Percentiles rank a stretch among this genome's conserved stretches.
phyloP scores from a whole-genome alignment of 192 early-diverging fungal genomes.

The Allomyces macrogynus region DNA sequence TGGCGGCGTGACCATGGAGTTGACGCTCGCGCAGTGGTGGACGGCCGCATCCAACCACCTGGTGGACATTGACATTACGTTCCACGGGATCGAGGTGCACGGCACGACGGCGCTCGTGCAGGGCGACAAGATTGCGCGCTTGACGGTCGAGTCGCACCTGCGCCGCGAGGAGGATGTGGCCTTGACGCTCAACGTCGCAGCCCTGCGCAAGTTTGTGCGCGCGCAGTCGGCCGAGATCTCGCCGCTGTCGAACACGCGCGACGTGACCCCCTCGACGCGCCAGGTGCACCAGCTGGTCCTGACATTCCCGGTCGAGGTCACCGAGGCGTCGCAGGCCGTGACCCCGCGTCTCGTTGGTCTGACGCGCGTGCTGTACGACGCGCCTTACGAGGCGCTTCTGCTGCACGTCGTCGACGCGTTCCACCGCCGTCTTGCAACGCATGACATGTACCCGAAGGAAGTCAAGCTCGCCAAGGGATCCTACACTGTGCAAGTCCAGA shows the following conservation, averaged over 20 bases:
- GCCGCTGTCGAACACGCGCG: conserved; percentile 47
- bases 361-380: conserved; percentile 9
- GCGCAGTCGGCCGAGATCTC: conserved; percentile 39
- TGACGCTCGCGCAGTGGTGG: conserved; percentile 80
- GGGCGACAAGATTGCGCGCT: conserved; percentile 37
- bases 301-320: conserved; percentile 42
- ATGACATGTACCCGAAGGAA: conserved; percentile 51
- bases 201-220: conserved; percentile 39
- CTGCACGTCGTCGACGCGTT: conserved; percentile 53
- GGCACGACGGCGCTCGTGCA: conserved; percentile 14
- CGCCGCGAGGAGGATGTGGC: conserved; percentile 48
- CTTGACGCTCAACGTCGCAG: conserved; percentile 28
- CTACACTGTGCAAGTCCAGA: conserved; percentile 61
- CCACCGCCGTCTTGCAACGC: conserved; percentile 43
- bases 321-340: conserved; percentile 29
- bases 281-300: conserved; percentile 52
- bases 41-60: conserved; percentile 44
- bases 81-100: conserved; percentile 51
- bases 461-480: conserved; percentile 59
- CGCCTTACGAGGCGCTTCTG: conserved; percentile 54
- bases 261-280: conserved; percentile 43
- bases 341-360: conserved; percentile 11
- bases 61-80: conserved; percentile 48
- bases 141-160: conserved; percentile 48
- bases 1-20: conserved; percentile 54